Base-by-base conservation (phyloP, 305 asterid genomes). In the Euphrasia arctica region DNA sequence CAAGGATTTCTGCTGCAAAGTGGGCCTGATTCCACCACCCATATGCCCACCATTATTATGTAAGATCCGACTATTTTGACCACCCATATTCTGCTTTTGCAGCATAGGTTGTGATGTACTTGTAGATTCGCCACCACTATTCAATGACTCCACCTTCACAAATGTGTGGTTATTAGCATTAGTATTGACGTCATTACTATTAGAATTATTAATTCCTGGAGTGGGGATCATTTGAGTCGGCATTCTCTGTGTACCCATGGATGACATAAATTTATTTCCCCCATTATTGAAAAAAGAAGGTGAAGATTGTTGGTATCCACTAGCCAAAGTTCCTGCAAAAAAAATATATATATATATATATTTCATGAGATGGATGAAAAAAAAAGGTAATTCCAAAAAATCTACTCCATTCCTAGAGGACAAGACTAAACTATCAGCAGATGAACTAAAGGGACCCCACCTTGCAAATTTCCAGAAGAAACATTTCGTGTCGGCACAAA, bases 201-300 rank as follows among this genome's bases (percentile, higher is more conserved):
- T 76, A 29, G 84, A 54, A 77, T 73, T 82, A 74, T 66, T 84
- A 58, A 88, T 80, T 72, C 99, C 99, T 78, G 97, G 96, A 63
- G 97, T 88, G 10, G 99, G 96, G 48, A 93, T 93, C 97, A 90
- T 93, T 80, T 90, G 97, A 79, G 91, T 80, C 14, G 86, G 62
- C 88, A 83, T 75, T 72, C 95, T 89, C 63, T 84, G 91, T 63
- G 67, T 82, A 67, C 84, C 85, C 83, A 81, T 62, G 70, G 95
- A 80, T 72, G 87, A 28, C 58, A 77, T 72, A 75, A 73, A 58
- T 86, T 74, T 87, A 76, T 69, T 84, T 70, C 91, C 93, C 60
- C 87, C 85, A 66, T 88, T 78, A 68, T 78, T 82, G 57, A 60
- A 65, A 72, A 82, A 90, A 75, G 78, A 80, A 64, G 89, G 77